These are phyloP conservation scores for Fusarium sp. DNA, from an alignment of 2,329 filamentous ascomycete genomes.

Conservation along the genomic window DNA sequence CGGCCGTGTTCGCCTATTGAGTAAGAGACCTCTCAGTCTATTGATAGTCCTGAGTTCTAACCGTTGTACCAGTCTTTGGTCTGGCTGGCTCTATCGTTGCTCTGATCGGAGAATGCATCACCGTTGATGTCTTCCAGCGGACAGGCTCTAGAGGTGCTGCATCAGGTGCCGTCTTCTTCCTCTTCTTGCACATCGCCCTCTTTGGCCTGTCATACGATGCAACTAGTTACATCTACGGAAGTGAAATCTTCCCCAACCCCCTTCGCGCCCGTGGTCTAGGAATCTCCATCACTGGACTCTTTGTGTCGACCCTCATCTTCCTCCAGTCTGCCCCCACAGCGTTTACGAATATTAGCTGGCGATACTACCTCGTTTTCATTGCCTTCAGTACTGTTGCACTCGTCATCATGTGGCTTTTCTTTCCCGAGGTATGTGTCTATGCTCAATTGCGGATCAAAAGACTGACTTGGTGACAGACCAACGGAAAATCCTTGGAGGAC, in stretches of 20 bases:
- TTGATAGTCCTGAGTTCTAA: neutral
- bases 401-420: neutral
- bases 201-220: neutral
- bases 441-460: neutral
- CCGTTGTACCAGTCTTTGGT: neutral
- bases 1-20: neutral
- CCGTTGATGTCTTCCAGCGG: neutral
- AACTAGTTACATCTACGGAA: neutral
- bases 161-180: neutral
- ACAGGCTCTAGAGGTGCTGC: neutral
- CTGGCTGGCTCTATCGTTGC: neutral
- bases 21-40: neutral
- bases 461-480: neutral
- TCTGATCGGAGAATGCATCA: neutral
- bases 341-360: neutral
- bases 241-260: neutral
- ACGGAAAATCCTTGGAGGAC: neutral
- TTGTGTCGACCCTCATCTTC: neutral
- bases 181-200: neutral
- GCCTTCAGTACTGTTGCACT: neutral
- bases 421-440: neutral
- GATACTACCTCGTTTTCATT: neutral
- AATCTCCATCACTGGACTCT: neutral
- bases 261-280: neutral
- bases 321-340: neutral